These are phyloP conservation scores for Lizanozyma gosingica DNA, from an alignment of 1,139 yeast species.

Conservation along the genomic window DNA sequence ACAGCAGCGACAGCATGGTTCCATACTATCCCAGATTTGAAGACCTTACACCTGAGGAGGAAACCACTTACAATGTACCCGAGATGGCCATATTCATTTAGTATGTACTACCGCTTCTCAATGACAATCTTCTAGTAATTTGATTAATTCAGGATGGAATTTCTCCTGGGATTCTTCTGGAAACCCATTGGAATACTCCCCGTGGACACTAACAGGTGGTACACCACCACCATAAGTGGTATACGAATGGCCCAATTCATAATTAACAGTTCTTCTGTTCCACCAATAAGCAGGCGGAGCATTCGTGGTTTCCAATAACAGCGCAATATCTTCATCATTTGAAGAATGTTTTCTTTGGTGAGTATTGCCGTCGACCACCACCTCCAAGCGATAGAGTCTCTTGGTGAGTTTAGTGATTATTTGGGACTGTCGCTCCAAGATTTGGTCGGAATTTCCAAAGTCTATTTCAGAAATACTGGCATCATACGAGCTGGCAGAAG, in stretches of 20 bases:
- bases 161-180: not conserved
- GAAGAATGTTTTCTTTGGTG: too few species aligned
- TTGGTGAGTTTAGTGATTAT: not conserved
- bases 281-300: too few species aligned
- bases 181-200: not conserved
- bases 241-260: too few species aligned
- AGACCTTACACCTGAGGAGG: conserved; percentile 15
- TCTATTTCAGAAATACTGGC: not conserved
- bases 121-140: not conserved
- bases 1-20: conserved; percentile 65
- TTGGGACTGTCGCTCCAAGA: not conserved
- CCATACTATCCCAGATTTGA: conserved; percentile 70
- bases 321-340: too few species aligned
- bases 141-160: not conserved
- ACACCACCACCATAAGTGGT: too few species aligned
- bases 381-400: not conserved
- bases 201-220: too few species aligned
- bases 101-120: too few species aligned
- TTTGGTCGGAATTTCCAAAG: not conserved
- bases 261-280: too few species aligned
- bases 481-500: not conserved
- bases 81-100: not conserved
- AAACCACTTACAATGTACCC: not conserved
- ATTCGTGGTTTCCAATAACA: too few species aligned
- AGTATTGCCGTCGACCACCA: not conserved